Conservation (phyloP, 1,139 yeast species). For the Yamadazyma dendronema region DNA sequence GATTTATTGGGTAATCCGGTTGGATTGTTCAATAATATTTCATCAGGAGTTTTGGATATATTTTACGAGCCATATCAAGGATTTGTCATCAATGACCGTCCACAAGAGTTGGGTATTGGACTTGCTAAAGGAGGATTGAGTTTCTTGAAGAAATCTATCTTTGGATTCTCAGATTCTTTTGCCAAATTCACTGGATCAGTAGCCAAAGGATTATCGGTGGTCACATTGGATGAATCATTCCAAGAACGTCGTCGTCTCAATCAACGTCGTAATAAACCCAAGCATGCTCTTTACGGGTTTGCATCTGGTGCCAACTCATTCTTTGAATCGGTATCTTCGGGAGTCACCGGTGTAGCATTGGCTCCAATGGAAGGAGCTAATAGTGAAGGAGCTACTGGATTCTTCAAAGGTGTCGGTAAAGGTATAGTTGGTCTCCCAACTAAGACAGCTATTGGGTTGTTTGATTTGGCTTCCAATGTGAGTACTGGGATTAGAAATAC, state of each 20-base stretch:
- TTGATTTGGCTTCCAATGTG: slow-evolving; percentile 89
- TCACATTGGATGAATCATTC: slow-evolving; percentile 81
- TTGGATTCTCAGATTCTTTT: slow-evolving; percentile 90
- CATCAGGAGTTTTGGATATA: slow-evolving; percentile 94
- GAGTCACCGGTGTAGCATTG: slow-evolving; percentile 84
- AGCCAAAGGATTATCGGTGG: slow-evolving; percentile 91
- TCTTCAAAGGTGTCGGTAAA: slow-evolving; percentile 88
- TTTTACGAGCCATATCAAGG: slow-evolving; percentile 98
- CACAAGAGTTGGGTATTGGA: slow-evolving; percentile 93
- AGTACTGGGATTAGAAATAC: slow-evolving; percentile 94
- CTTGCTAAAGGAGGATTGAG: slow-evolving; percentile 94
- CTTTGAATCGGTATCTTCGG: slow-evolving; percentile 82
- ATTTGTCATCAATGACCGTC: slow-evolving; percentile 87
- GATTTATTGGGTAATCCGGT: slow-evolving; percentile 97
- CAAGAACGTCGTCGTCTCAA: slow-evolving; percentile 78
- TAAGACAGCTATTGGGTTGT: slow-evolving; percentile 91
- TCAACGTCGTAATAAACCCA: slow-evolving; percentile 75
- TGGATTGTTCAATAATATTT: slow-evolving; percentile 86
- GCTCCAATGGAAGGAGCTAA: slow-evolving; percentile 91
- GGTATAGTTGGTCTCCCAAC: slow-evolving; percentile 96
- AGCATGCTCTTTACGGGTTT: slow-evolving; percentile 86
- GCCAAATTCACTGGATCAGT: slow-evolving; percentile 91
- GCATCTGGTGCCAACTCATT: slow-evolving; percentile 88
- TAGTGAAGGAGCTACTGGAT: slow-evolving; percentile 78
- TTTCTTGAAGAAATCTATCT: slow-evolving; percentile 90